Percentiles rank a stretch among this genome's conserved stretches.
Evolutionary conservation across 768 basidiomycete species (phyloP).

Genomic region (Lactarius psammicola): DNA sequence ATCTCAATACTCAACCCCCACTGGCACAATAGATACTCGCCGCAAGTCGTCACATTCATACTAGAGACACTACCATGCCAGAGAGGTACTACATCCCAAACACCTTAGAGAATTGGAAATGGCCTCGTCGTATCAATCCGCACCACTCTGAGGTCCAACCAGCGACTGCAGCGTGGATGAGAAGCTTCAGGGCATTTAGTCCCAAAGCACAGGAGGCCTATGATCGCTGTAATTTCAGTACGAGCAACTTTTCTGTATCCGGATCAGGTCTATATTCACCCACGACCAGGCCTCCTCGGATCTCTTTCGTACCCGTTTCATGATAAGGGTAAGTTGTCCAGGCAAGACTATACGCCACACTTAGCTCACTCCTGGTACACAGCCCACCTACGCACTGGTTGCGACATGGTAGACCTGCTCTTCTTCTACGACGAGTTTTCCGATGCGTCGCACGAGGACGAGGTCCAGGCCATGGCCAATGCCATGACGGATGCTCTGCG

Average conservation of each 20-base stretch:
- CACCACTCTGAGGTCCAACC: slow-evolving; percentile 22
- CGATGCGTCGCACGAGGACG: background rate
- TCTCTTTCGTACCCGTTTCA: slow-evolving; percentile 25
- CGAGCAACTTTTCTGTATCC: background rate
- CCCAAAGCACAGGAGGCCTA: slow-evolving; percentile 15
- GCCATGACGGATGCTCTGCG: slow-evolving; percentile 21
- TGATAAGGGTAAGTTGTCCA: slow-evolving; percentile 6
- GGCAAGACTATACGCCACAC: no score
- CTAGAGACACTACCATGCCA: background rate
- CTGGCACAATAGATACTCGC: background rate
- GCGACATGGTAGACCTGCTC: slow-evolving; percentile 7
- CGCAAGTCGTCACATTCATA: no score
- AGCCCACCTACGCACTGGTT: slow-evolving; percentile 23
- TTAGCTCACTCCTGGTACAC: background rate
- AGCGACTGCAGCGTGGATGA: slow-evolving; percentile 19
- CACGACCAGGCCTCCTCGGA: slow-evolving; percentile 24
- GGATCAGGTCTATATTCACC: background rate
- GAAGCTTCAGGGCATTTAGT: slow-evolving; percentile 20
- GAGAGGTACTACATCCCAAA: slow-evolving; percentile 10
- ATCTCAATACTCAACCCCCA: background rate
- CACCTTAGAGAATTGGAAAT: slow-evolving; percentile 23
- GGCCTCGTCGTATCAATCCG: slow-evolving; percentile 26
- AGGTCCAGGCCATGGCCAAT: slow-evolving; percentile 5
- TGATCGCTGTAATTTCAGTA: slow-evolving; percentile 27
- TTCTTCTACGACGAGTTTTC: slow-evolving; percentile 27